phyloP scores from a whole-genome alignment of 1,284 basidiomycete genomes.

The Rhodotorula sp. region DNA sequence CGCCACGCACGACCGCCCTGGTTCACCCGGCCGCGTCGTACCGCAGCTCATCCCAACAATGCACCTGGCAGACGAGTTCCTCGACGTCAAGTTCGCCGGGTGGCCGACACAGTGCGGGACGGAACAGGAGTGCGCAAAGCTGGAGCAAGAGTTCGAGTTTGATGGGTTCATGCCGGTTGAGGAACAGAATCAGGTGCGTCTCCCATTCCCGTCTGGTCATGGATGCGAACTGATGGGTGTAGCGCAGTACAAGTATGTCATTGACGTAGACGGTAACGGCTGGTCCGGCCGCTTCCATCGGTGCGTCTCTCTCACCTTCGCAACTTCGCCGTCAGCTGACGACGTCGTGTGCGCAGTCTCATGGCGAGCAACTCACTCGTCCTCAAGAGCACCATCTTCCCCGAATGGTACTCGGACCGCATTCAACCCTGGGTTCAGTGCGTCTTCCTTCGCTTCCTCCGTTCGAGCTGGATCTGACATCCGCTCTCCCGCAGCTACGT shows the following conservation, averaged over 20 bases:
- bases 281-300: slow-evolving; percentile 47
- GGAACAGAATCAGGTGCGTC: slow-evolving; percentile 27
- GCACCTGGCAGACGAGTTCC: slow-evolving; percentile 18
- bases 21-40: slow-evolving; percentile 1
- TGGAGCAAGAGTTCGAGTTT: slow-evolving; percentile 28
- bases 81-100: slow-evolving; percentile 33
- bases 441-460: slow-evolving; percentile 45
- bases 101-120: slow-evolving; percentile 26
- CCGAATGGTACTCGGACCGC: slow-evolving; percentile 53
- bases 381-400: slow-evolving; percentile 64
- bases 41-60: background rate
- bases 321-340: background rate
- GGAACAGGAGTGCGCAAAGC: slow-evolving; percentile 7
- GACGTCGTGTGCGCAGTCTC: slow-evolving; percentile 47
- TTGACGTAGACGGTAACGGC: slow-evolving; percentile 54
- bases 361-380: slow-evolving; percentile 62
- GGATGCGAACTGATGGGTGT: slow-evolving; percentile 14
- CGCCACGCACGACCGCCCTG: slow-evolving; percentile 14
- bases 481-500: slow-evolving; percentile 32
- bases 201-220: background rate
- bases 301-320: background rate
- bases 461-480: background rate
- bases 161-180: slow-evolving; percentile 23
- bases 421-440: slow-evolving; percentile 44
- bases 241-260: slow-evolving; percentile 47